Base-by-base conservation (phyloP, 345 rosid species). In the Corymbia maculata region DNA sequence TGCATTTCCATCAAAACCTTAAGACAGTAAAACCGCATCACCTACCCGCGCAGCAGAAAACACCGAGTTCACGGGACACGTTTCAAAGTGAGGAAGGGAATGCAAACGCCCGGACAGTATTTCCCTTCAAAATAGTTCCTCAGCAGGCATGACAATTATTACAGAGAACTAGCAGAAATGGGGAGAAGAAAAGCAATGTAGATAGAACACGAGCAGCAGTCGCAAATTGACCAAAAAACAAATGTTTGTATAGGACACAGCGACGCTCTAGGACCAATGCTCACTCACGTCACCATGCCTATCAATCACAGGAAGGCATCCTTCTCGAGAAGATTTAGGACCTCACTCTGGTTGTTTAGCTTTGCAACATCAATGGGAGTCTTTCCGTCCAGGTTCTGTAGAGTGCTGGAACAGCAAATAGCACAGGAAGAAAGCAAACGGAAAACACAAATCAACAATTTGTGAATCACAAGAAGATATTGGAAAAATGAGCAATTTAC, bases 301-400 rank as follows among this genome's bases (percentile, higher is more conserved):
- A 75, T 42, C 8, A 3, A 36, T 75, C 93, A 98, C 91, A 97
- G 98, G 93, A 98, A 98, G 14, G 97, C 99, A 89, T 97, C 99
- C 94, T 98, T 98, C 97, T 98, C 99, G 14, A 98, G 96, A 89
- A 98, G 93, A 93, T 95, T 97, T 87, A 98, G 94, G 85, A 98
- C 99, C 8, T 97, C 99, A 3, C 94, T 93, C 93, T 98, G 99
- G 93, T 90, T 96, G 94, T 97, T 98, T 89, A 98, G 94, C 93
- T 95, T 98, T 50, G 99, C 99, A 30, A 98, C 99, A 52, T 98
- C 99, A 13, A 95, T 95, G 24, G 99, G 98, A n/a, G 98, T 98
- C 96, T 98, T 98, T 52, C 98, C 97, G 53, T 98, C 99, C 94
- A 95, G 92, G 96, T 98, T 97, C 92, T 95, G 98, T 52, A 97